phyloP scores from a whole-genome alignment of 2,329 filamentous ascomycete species.

The Diaporthe velutina region DNA sequence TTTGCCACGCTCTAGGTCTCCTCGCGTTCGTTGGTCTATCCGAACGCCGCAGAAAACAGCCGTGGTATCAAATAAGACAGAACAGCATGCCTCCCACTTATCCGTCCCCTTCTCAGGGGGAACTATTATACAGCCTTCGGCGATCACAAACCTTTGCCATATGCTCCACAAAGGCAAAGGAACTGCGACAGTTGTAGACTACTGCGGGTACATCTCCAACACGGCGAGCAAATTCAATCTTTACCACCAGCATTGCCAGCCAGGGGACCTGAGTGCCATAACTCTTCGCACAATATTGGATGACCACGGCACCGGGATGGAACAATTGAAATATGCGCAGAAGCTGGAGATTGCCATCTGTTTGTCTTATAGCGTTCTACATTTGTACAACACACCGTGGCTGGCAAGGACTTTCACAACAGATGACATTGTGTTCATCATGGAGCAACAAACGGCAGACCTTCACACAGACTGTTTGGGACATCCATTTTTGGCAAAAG shows the following conservation, averaged over 20 bases:
- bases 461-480: background rate
- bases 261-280: background rate
- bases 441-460: background rate
- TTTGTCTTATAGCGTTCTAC: slow-evolving; percentile 33
- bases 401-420: slow-evolving; percentile 33
- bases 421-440: slow-evolving; percentile 31
- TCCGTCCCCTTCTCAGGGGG: background rate
- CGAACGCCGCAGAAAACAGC: background rate
- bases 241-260: slow-evolving; percentile 12
- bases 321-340: slow-evolving; percentile 19
- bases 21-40: background rate
- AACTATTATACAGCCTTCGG: background rate
- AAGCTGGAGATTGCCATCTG: slow-evolving; percentile 29
- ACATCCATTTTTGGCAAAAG: slow-evolving; percentile 8
- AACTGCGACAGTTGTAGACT: background rate
- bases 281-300: slow-evolving; percentile 7
- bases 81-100: background rate
- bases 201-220: slow-evolving; percentile 19
- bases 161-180: background rate
- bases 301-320: background rate
- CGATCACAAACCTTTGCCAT: slow-evolving; percentile 16
- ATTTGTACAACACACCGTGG: slow-evolving; percentile 39
- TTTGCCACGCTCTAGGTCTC: background rate
- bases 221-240: slow-evolving; percentile 10
- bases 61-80: background rate